These are phyloP conservation scores for Chenopodium berlandieri DNA, from an alignment of 148 eudicot species.

Conservation along the genomic window DNA sequence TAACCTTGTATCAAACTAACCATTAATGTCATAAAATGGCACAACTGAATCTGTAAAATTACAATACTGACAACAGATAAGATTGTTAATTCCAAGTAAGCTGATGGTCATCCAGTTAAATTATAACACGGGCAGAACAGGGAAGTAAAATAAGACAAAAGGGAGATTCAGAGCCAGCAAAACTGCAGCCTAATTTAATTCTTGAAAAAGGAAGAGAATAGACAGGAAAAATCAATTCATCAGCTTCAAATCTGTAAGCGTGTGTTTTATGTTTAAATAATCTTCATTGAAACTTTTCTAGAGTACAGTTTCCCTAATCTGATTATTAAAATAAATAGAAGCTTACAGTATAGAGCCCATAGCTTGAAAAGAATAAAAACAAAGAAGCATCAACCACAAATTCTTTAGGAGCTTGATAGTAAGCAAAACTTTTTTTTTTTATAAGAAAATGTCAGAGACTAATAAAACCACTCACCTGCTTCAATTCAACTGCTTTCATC, in stretches of 20 bases:
- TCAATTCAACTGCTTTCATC: conserved; percentile 57
- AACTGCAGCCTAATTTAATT: background rate
- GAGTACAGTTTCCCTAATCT: background rate
- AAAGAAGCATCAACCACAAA: background rate
- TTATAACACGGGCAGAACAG: background rate
- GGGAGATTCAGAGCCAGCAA: background rate
- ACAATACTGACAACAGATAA: background rate
- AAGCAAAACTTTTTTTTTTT: background rate
- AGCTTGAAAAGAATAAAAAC: background rate
- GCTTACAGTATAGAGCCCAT: background rate
- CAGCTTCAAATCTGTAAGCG: too few species aligned
- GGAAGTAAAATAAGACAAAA: background rate
- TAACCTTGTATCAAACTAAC: background rate
- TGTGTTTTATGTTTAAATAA: too few species aligned
- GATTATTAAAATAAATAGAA: background rate
- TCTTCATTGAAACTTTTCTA: background rate
- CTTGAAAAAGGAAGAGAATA: background rate
- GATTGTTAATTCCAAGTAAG: background rate
- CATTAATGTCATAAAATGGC: background rate
- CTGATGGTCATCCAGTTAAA: background rate
- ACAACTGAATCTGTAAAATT: background rate
- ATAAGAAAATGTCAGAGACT: background rate
- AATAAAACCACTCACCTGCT: conserved; percentile 47
- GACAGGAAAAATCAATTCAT: too few species aligned
- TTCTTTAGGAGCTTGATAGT: background rate